Evolutionary conservation across 2,329 filamentous ascomycete genomes (phyloP), one percentile per base, ranked within the genome.

Genomic region (Alternaria gansuensis): DNA sequence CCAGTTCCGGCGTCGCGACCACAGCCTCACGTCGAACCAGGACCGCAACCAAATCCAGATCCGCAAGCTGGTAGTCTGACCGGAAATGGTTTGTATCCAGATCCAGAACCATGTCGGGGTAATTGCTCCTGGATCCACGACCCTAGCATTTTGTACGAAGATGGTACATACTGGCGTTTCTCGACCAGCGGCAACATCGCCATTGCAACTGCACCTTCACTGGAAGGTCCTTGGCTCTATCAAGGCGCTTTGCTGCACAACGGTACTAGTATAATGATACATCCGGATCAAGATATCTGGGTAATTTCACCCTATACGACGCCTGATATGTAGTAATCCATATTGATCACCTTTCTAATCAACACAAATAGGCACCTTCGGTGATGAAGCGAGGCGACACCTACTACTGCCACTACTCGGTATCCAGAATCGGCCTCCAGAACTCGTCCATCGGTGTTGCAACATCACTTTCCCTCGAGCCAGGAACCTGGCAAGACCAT

Each of bases 361-460:
- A 33, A 23, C 5, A 21, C 14, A 13, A 8, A 34, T 50, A 87
- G 86, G 88, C 88, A 1, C 88, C 88, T 0, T 87, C 90, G 58
- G 82, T 88, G 14, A 74, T 77, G 33, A 76, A 83, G n/a, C 79
- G 88, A 9, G 82, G 82, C 61, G 77, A 75, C 45, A 77, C 78
- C 0, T 90, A 87, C 76, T 83, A 88, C 66, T 73, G 84, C 17
- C 89, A 88, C 80, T 89, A 90, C 73, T 79, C 84, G 0, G 85
- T 89, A 24, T 85, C 82, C 43, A 78, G 80, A 0, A 87, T 87
- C 54, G 86, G 87, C 0, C 83, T 81, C 0, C 85, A 88, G 62
- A 75, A 79, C 69, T 87, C 84, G 0, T 83, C 83, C 23, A 89
- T 90, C 62, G 88, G 88, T 13, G 72, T 85, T 9, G 83, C 83